phyloP scores from a whole-genome alignment of 345 rosid species.

The Citrus inodora region DNA sequence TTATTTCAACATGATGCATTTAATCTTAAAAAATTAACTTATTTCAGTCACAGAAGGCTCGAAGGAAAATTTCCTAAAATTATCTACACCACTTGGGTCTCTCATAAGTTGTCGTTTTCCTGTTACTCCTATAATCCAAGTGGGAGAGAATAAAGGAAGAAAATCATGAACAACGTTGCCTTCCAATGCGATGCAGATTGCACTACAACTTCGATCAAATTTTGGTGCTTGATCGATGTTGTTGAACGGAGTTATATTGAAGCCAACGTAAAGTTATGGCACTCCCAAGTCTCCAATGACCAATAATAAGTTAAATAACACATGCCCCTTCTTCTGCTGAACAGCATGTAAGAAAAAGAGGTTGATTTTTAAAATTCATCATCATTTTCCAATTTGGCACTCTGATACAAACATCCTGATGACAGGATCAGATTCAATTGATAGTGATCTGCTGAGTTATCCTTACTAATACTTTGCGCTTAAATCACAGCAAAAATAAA shows the following conservation, averaged over 20 bases:
- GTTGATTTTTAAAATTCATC: neutral
- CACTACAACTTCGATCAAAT: neutral
- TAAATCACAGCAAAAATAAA: slow-evolving; percentile 8
- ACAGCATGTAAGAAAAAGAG: neutral
- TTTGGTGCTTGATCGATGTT: neutral
- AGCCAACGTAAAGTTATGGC: neutral
- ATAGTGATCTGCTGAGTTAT: neutral
- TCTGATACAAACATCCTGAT: neutral
- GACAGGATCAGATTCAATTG: neutral
- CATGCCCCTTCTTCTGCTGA: neutral
- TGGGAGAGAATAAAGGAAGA: neutral
- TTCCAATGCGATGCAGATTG: neutral
- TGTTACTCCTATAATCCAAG: no score
- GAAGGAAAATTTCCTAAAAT: no score
- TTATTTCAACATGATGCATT: no score
- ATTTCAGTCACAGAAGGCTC: no score
- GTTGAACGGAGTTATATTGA: neutral
- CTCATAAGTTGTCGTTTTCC: neutral
- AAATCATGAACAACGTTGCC: neutral
- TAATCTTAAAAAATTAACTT: no score
- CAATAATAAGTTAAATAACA: neutral
- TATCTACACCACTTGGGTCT: neutral
- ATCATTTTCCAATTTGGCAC: neutral
- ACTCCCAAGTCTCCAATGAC: neutral
- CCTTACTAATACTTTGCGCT: neutral